Evolutionary conservation across 2,329 filamentous ascomycete species (phyloP), one percentile per base, ranked within the genome.

Genomic region (Pseudocercospora musae): DNA sequence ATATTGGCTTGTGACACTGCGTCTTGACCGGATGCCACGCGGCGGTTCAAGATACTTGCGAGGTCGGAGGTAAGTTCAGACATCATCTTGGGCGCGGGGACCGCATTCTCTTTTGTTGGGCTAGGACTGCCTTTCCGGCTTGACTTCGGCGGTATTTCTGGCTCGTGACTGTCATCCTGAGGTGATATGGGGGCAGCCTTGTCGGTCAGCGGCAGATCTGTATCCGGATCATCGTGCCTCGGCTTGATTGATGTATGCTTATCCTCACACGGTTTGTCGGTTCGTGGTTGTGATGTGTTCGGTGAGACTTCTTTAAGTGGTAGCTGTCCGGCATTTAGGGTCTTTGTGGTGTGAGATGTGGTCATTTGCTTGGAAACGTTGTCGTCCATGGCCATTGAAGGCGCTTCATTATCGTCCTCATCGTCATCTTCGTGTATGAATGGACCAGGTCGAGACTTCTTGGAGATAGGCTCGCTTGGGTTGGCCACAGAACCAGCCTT

Each of bases 381-480:
- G 10, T 58, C 50, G 20, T 64, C 59, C 31, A 37, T 49, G 10
- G 46, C 37, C 21, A 60, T 21, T 8, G 40, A 21, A 20, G 52
- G 11, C 1, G 29, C 49, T 6, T 54, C 63, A 29, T 70, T 61
- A n/a, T 69, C 66, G 21, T 69, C 67, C 7, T 69, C 67, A 46
- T 72, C 68, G 50, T 72, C 70, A 52, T 73, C 70, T 44, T 73
- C 71, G 25, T 67, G 68, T 21, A 74, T 59, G 60, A 75, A 73
- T 21, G 72, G 71, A 23, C 59, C 58, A 33, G 61, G 44, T 57
- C 57, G 64, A 7, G 60, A 42, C 46, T 62, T 60, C 37, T 48
- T 48, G 42, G 21, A 23, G 8, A 27, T 46, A 9, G 37, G 15
- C 4, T 37, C 18, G n/a, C 1, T 48, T 48, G 58, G 40, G 6